These are phyloP conservation scores for Colletotrichum sp. DNA, from an alignment of 2,329 filamentous ascomycete species.

Conservation along the genomic window DNA sequence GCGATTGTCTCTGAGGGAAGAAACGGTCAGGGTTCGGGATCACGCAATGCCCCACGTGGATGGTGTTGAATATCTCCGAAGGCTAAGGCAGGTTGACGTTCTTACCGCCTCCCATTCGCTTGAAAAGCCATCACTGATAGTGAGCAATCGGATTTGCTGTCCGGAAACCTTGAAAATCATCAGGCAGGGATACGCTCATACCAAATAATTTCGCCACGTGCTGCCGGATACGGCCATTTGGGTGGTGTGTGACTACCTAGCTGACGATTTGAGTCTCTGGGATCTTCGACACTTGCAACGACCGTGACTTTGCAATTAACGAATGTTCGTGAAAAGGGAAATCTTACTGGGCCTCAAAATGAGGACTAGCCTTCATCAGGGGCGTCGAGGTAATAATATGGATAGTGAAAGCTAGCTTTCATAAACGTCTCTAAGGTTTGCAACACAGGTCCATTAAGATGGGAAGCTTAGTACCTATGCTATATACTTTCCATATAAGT, in stretches of 20 bases:
- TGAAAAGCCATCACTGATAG: background rate
- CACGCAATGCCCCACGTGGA: conserved; percentile 16
- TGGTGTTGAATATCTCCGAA: background rate
- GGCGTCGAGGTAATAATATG: background rate
- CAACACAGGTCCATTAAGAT: background rate
- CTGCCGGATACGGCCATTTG: background rate
- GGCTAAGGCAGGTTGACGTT: background rate
- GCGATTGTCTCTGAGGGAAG: background rate
- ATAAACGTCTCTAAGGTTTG: background rate
- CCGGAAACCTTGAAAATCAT: background rate
- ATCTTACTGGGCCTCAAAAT: background rate
- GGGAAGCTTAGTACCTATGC: background rate
- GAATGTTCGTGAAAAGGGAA: background rate
- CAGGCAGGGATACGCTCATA: accelerated
- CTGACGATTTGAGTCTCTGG: background rate
- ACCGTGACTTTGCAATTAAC: accelerated
- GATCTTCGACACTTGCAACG: background rate
- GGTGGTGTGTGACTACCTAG: background rate
- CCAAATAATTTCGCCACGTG: background rate
- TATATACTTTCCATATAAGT: background rate
- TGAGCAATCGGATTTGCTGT: background rate
- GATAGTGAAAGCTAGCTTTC: background rate
- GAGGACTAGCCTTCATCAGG: accelerated
- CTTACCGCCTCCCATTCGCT: background rate
- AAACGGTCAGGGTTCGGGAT: background rate